phyloP scores from a whole-genome alignment of 2,329 filamentous ascomycete species.

The Cytospora piceicola region DNA sequence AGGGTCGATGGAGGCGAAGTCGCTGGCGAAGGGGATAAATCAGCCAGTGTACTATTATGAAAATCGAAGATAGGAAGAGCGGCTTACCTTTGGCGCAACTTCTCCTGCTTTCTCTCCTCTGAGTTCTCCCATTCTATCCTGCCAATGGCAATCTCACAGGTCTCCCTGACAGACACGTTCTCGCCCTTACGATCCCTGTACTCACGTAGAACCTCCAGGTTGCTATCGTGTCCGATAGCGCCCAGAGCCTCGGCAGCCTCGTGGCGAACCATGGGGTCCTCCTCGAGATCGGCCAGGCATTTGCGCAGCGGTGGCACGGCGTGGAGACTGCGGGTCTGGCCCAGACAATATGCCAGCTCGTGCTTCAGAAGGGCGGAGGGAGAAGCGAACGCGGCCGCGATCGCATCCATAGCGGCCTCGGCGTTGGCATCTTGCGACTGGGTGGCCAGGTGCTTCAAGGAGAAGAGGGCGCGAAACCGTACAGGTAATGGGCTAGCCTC shows the following conservation, averaged over 20 bases:
- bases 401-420: constrained; percentile 70
- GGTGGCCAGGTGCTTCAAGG: constrained; percentile 88
- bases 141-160: constrained; percentile 94
- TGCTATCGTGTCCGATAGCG: constrained; percentile 76
- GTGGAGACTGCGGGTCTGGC: constrained; percentile 80
- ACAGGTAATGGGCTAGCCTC: constrained; percentile 82
- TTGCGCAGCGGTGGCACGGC: constrained; percentile 73
- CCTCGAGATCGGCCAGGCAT: constrained; percentile 76
- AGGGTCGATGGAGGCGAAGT: constrained; percentile 94
- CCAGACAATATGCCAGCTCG: constrained; percentile 95
- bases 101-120: constrained; percentile 71
- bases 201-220: constrained; percentile 72
- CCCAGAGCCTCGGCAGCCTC: constrained; percentile 95
- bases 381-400: constrained; percentile 83
- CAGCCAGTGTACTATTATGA: not conserved
- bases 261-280: constrained; percentile 94
- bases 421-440: constrained; percentile 65
- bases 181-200: constrained; percentile 78
- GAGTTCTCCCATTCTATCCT: constrained; percentile 93
- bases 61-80: constrained; percentile 5
- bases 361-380: constrained; percentile 92
- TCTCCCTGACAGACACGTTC: constrained; percentile 83
- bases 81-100: constrained; percentile 76
- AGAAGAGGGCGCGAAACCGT: constrained; percentile 96
- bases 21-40: constrained; percentile 58